Evolutionary conservation across 2,329 filamentous ascomycete genomes (phyloP), one percentile per base, ranked within the genome.

Genomic region (Fusarium poae): DNA sequence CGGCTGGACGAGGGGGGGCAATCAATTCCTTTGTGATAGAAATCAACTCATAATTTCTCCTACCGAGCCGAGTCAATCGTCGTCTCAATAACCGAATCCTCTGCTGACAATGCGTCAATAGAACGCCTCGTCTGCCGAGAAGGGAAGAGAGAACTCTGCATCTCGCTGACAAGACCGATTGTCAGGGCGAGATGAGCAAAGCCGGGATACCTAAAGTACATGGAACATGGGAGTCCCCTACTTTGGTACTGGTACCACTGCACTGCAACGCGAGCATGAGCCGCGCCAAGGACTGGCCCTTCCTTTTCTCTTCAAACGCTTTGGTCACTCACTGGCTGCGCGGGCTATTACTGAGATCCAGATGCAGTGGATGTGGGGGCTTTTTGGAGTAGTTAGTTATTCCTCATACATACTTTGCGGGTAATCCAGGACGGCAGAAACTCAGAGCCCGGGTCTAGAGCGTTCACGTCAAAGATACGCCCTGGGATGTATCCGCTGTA

Each of bases 331-430:
- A 51, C 49, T 50, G 48, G 34, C 39, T 50, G 34, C 32, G 32
- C 45, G 20, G 18, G 45, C 51, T 63, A n/a, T 40, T 60, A 29
- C 32, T 50, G 34, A 62, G 70, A 74, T 68, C 57, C 62, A 64
- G 65, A 71, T 71, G 57, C 51, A 34, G 72, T 71, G 68, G 63
- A 34, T 53, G 70, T 72, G 70, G 70, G 69, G 60, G 34, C 27
- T 29, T 58, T 29, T 58, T 52, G 53, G 44, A 50, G 56, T 65
- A 46, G 35, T n/a, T n/a, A n/a, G n/a, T n/a, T n/a, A 18, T 45
- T 45, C 52, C 39, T 20, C 30, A 5, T 59, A 32, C 30, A 5
- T 59, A 32, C 54, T 61, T 34, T 49, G 48, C 32, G 48, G 48
- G 34, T 29, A 44, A 44, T 35, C 51, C 51, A 49, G 65, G 40